Evolutionary conservation across 2,329 filamentous ascomycete genomes (phyloP), one percentile per base, ranked within the genome.

Genomic region (Pseudogymnoascus sp.): DNA sequence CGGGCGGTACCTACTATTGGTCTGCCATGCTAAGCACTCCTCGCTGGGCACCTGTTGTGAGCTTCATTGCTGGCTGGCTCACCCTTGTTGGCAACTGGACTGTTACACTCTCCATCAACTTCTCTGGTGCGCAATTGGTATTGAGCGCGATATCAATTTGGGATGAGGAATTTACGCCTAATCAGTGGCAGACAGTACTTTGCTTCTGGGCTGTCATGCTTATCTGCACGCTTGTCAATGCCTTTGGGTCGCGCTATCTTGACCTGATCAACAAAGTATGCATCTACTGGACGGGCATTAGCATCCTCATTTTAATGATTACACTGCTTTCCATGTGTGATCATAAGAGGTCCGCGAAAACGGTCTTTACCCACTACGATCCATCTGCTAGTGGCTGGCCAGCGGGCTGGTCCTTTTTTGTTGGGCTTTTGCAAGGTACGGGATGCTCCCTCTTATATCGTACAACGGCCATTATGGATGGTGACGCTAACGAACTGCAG

Each of bases 21-120:
- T 87, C 82, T 62, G 86, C 87, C 1, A 87, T 90, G 83, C 78
- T 90, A 22, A 81, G 82, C 1, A 87, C 86, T 0, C 81, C 79
- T 40, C 78, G 85, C 71, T 90, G 83, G 77, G 85, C 87, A 4
- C 86, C 86, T 2, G 79, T 89, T 61, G 84, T 87, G 59, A 85
- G 81, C 8, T 90, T 87, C 79, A 83, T 89, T 28, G 88, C 87
- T 4, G 88, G 88, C 12, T 90, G 88, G 87, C 72, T 89, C 62
- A 89, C 86, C 0, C 78, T 90, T 0, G 86, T 90, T 2, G 88
- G 88, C 0, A 90, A 90, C 72, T 90, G 87, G 87, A 90, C 87
- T 26, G 78, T 81, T 16, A 79, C 79, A 0, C 74, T 85, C 16
- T 82, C 79, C 40, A 90, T 91, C 75, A 89, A 89, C 71, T 91